Base-by-base conservation (phyloP, 1,284 basidiomycete species). In the Austroboletus niveus region DNA sequence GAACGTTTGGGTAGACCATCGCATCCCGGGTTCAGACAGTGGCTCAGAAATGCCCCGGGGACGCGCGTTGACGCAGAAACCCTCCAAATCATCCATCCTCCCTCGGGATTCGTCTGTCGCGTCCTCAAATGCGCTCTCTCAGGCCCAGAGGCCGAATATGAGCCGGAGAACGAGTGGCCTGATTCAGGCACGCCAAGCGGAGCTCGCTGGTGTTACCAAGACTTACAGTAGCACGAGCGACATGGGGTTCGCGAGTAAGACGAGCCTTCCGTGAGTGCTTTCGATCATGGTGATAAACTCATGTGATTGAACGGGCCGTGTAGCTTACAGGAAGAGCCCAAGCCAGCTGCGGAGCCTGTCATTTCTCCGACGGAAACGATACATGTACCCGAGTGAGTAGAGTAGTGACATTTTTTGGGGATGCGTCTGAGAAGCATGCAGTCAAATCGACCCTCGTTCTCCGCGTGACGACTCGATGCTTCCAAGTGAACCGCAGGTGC, bases 281-380 rank as follows among this genome's bases (percentile, higher is more conserved):
- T 14, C 35, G 17, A 10, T 8, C 8, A 29, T 35, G 39, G 43
- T 1, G 24, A 39, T 15, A 32, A 22, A 8, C 9, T 22, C 15
- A 15, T 48, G 36, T 47, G 48, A 20, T 42, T 17, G 15, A 11
- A 34, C 22, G 38, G 36, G 54, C 17, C 7, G n/a, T 35, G 34
- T 30, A 71, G 67, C 4, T 47, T 65, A 41, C 65, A 64, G 1
- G 63, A 71, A 22, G 72, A 79, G 52, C 70, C 71, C 5, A 68
- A 65, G 32, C 47, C 41, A 12, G 49, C 20, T 1, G 55, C 30
- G 6, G 38, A 48, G 11, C 12, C 52, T 29, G 51, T n/a, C 12
- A 7, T 42, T 46, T 69, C 64, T 14, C 64, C 67, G 1, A 51
- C 66, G 8, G 64, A 66, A 6, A 69, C 67, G 10, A 15, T 66